Evolutionary conservation across 140 eudicot genomes (phyloP), one percentile per base, ranked within the genome.

Genomic region (Oenanthe javanica): DNA sequence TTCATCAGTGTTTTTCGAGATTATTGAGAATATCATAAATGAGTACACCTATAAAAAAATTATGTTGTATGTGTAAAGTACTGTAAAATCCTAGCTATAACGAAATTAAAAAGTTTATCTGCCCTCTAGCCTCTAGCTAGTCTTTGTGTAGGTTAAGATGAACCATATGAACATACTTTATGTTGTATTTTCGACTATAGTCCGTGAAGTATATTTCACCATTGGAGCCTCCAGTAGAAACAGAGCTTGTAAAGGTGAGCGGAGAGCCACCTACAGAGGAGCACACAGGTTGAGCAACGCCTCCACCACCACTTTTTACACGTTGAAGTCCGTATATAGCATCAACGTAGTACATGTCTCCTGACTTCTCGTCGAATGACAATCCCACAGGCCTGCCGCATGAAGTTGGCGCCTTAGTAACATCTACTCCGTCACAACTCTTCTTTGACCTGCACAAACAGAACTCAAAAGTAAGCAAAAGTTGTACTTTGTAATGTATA

Each of bases 301-400:
- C 40, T 38, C 75, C 75, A 19, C 75, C 75, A 16, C 75, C 75
- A 70, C 75, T 70, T 70, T 18, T 70, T 70, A 70, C 75, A 70
- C 75, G 75, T 10, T 70, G 75, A 70, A 70, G 75, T 15, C 75
- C 75, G 5, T 70, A 70, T 38, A 18, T 38, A 70, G 75, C 75
- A 70, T 70, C 75, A 5, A 16, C 49, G 4, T 70, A 70, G 75
- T 70, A 70, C 75, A 70, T 70, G 75, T 70, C 75, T 31, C 46
- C 46, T 0, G 48, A 3, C 2, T 38, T 70, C 48, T 38, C 0
- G 48, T 70, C 75, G 21, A 70, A 70, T 16, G 75, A 14, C 4
- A 70, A 15, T 2, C 47, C 75, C 46, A 38, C 0, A 70, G 75
- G 48, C 46, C 75, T 70, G 1, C 75, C 75, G 6, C 75, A 70